Evolutionary conservation across 1,139 yeast genomes (phyloP).

Genomic region (Saccharomyces hybrid): DNA sequence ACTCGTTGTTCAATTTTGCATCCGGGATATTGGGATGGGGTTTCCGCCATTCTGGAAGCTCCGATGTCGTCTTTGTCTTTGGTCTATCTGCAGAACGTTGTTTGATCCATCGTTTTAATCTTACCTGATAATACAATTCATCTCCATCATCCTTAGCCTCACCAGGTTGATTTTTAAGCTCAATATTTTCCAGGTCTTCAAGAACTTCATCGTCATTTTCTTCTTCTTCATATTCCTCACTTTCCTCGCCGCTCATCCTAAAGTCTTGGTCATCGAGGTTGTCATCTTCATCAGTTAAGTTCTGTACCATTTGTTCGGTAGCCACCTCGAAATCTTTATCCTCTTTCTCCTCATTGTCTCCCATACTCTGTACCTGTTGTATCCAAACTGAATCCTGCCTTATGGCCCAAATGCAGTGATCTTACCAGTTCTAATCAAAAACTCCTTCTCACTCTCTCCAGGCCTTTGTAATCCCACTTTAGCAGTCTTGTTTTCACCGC

Average conservation of each 20-base stretch:
- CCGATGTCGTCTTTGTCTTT: constrained; percentile 20
- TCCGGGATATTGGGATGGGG: constrained; percentile 78
- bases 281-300: constrained; percentile 11
- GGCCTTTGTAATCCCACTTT: constrained; percentile 37
- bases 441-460: constrained; percentile 74
- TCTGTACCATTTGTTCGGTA: constrained; percentile 20
- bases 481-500: constrained; percentile 5
- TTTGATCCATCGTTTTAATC: constrained; percentile 54
- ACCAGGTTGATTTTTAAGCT: constrained; percentile 13
- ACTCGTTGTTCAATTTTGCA: constrained; percentile 60
- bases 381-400: constrained; percentile 44
- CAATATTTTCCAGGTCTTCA: constrained; percentile 8
- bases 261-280: constrained; percentile 3
- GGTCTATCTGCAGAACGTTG: constrained; percentile 34
- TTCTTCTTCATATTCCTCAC: constrained; percentile 9
- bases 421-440: constrained; percentile 77
- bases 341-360: constrained; percentile 22
- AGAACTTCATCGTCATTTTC: constrained; percentile 6
- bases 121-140: constrained; percentile 48
- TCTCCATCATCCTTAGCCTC: constrained; percentile 68
- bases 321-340: constrained; percentile 11
- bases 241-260: constrained; percentile 8
- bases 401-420: constrained; percentile 90
- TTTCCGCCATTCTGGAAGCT: constrained; percentile 45
- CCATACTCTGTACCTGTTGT: constrained; percentile 9